Conservation (phyloP, 1,284 basidiomycete species). For the Sporisorium iseilematis-ciliati region DNA sequence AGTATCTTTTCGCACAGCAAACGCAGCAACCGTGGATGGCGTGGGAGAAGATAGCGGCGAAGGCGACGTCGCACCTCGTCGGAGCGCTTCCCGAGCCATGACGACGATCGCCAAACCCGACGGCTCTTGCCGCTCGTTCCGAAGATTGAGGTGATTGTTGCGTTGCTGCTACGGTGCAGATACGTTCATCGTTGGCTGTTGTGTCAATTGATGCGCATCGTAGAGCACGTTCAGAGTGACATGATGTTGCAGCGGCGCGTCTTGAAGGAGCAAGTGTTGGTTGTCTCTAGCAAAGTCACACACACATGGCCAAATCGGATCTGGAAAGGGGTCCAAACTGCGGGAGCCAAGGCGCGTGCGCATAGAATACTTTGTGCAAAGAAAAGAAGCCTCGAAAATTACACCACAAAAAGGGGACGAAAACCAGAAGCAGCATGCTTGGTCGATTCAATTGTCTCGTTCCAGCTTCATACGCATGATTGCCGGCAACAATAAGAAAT, state of each 20-base stretch:
- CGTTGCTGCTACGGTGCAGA: background rate
- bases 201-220: no score
- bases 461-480: no score
- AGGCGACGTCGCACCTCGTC: conserved; percentile 33
- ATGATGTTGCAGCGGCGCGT: no score
- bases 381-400: background rate
- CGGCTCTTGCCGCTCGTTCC: background rate
- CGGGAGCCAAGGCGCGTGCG: no score
- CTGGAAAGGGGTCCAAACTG: background rate
- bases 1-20: conserved; percentile 23
- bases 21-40: conserved; percentile 26
- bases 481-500: no score
- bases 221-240: no score
- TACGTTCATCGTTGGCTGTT: background rate
- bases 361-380: no score
- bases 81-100: conserved; percentile 29
- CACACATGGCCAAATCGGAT: background rate
- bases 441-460: no score
- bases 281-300: background rate
- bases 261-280: background rate
- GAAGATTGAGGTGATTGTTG: background rate
- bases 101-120: background rate
- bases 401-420: background rate
- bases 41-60: conserved; percentile 36
- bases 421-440: background rate